phyloP scores from a whole-genome alignment of 106 monocot species.

The Phalaenopsis aphrodite region DNA sequence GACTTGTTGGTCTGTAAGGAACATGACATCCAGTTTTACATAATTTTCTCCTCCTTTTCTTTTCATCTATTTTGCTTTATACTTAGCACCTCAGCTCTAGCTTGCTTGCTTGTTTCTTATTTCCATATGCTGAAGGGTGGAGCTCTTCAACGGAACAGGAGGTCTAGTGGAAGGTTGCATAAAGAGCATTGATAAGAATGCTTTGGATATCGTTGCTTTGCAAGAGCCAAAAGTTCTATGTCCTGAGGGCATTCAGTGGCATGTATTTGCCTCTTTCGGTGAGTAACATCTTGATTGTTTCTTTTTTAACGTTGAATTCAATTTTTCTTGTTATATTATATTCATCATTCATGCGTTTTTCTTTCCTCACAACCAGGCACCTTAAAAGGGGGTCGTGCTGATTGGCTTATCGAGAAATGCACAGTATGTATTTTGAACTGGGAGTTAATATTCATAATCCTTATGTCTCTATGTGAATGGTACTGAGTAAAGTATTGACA shows the following conservation, averaged over 20 bases:
- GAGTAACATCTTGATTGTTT: conserved; percentile 12
- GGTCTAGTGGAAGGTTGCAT: conserved; percentile 54
- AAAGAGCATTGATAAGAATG: conserved; percentile 34
- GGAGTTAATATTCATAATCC: background rate
- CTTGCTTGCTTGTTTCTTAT: background rate
- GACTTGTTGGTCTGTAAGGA: no score
- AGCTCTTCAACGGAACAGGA: conserved; percentile 63
- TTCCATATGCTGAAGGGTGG: conserved; percentile 29
- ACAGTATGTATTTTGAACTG: conserved; percentile 59
- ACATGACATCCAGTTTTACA: no score
- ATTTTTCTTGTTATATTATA: background rate
- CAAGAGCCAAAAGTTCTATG: conserved; percentile 33
- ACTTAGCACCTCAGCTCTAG: no score
- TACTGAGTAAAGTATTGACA: background rate
- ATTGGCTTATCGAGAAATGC: conserved; percentile 92
- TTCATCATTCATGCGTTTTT: background rate
- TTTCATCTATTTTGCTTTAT: no score
- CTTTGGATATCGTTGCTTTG: conserved; percentile 38
- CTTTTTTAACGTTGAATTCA: conserved; percentile 6
- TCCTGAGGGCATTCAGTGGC: conserved; percentile 66
- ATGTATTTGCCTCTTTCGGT: conserved; percentile 92
- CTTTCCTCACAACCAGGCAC: conserved; percentile 34
- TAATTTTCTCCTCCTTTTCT: no score
- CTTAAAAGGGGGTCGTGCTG: conserved; percentile 86
- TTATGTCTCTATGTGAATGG: background rate